Evolutionary conservation across 306 rosid species (phyloP).

Genomic region (Cicer bijugum): DNA sequence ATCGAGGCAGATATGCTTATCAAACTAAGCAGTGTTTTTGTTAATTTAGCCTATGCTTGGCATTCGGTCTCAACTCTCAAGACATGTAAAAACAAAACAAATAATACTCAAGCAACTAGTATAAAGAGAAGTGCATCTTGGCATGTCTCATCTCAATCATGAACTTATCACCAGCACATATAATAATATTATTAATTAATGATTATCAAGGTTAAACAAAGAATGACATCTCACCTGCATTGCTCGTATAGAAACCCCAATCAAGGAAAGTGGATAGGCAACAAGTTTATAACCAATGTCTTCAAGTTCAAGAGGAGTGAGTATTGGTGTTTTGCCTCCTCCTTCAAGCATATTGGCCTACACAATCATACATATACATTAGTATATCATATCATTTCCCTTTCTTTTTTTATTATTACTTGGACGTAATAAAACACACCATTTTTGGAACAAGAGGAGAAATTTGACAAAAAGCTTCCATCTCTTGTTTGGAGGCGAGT

Average conservation of each 20-base stretch:
- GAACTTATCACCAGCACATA: constrained; percentile 12
- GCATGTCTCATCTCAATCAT: constrained; percentile 37
- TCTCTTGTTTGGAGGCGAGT: constrained; percentile 77
- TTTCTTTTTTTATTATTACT: not conserved
- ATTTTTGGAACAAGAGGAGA: constrained; percentile 77
- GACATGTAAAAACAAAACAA: not conserved
- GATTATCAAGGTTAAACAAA: constrained; percentile 14
- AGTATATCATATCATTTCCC: not conserved
- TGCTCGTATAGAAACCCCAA: constrained; percentile 88
- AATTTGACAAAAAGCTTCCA: constrained; percentile 76
- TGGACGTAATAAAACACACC: constrained; percentile 49
- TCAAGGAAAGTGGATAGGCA: constrained; percentile 84
- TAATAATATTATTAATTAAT: constrained; percentile 6
- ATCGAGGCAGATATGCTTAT: not conserved
- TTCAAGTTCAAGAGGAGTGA: constrained; percentile 77
- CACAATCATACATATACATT: constrained; percentile 39
- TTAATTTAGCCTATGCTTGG: not conserved
- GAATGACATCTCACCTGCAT: constrained; percentile 71
- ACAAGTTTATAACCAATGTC: constrained; percentile 82
- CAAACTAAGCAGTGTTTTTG: not conserved
- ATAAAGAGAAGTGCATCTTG: not conserved
- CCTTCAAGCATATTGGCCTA: constrained; percentile 99
- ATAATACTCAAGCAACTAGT: not conserved
- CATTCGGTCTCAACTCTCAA: too few species aligned
- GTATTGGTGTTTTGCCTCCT: constrained; percentile 91